Conservation (phyloP, 2,329 filamentous ascomycete species). For the Curvularia eragrostidis region DNA sequence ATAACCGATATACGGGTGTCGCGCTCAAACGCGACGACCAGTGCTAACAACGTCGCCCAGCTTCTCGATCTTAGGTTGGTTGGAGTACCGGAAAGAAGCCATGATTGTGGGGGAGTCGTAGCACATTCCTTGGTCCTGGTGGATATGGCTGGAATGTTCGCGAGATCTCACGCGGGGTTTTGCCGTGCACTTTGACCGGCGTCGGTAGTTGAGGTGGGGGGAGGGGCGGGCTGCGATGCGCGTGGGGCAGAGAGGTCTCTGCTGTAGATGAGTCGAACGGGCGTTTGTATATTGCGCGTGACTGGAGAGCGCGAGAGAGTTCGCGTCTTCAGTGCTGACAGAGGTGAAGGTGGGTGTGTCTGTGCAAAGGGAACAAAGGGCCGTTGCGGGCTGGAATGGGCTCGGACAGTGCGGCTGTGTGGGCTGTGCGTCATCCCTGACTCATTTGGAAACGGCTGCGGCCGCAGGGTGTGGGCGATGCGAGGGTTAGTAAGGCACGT, state of each 20-base stretch:
- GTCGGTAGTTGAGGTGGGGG: slow-evolving; percentile 28
- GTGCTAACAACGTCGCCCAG: slow-evolving; percentile 31
- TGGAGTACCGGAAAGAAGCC: slow-evolving; percentile 34
- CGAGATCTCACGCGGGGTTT: slow-evolving; percentile 8
- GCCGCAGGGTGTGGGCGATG: slow-evolving; percentile 11
- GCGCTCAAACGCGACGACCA: slow-evolving; percentile 32
- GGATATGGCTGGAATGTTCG: slow-evolving; percentile 8
- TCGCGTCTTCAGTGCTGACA: slow-evolving; percentile 20
- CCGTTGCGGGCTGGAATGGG: slow-evolving; percentile 11
- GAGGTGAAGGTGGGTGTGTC: slow-evolving; percentile 4
- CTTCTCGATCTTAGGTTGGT: slow-evolving; percentile 33
- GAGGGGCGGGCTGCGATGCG: slow-evolving; percentile 19
- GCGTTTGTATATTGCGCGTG: slow-evolving; percentile 10
- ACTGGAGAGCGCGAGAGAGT: slow-evolving; percentile 12
- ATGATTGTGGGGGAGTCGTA: slow-evolving; percentile 29
- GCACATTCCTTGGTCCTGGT: slow-evolving; percentile 30
- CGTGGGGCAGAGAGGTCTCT: slow-evolving; percentile 24
- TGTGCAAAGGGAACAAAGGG: slow-evolving; percentile 15
- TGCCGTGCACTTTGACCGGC: slow-evolving; percentile 14
- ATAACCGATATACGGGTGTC: slow-evolving; percentile 6
- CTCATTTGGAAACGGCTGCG: slow-evolving; percentile 19
- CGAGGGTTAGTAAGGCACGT: neutral
- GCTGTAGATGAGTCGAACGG: slow-evolving; percentile 20
- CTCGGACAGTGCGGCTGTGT: slow-evolving; percentile 8
- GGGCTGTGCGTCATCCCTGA: slow-evolving; percentile 18